Evolutionary conservation across 192 early-diverging fungal species (phyloP), one percentile per base, ranked within the genome.

Genomic region (Haplosporangium gracile): DNA sequence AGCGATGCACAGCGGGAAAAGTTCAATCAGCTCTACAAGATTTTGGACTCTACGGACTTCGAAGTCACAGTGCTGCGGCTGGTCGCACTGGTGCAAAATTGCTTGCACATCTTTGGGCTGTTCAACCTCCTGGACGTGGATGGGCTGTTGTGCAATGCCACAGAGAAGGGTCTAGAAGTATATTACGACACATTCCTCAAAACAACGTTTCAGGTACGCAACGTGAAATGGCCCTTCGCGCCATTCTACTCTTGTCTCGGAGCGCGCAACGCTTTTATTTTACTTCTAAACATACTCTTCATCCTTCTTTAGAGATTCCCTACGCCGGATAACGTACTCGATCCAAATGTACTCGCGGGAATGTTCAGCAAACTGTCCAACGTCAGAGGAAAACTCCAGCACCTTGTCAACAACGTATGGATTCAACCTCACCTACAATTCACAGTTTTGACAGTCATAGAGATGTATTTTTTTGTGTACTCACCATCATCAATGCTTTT

Each of bases 1-100:
- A 91, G 91, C 72, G 86, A 88, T 68, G 89, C 91, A 0, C 88
- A 88, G 20, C 87, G 90, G 72, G 91, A 92, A 57, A 92, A 92
- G 40, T 92, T 92, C 77, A 82, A 88, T 34, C 88, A 89, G 20
- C 74, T 91, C 11, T 92, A 90, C 80, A 89, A 84, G 40, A 90
- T 91, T 36, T 86, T 88, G 10, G 89, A 90, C 40, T 55, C 83
- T 32, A 87, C 85, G 1, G 76, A 87, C 26, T 92, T 92, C 72
- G 82, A 89, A 40, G 89, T 90, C 51, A 88, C 91, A 1, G 91
- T 92, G 5, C 88, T 92, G 24, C 78, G 85, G 34, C 80, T 92
- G 1, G 90, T 91, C 34, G 77, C 26, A 0, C 24, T 92, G 32
- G 91, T 88, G 2, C 91, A 92, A 47, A 88, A 84, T 32, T 80